phyloP scores from a whole-genome alignment of 148 eudicot genomes.

The Cornus controversa region DNA sequence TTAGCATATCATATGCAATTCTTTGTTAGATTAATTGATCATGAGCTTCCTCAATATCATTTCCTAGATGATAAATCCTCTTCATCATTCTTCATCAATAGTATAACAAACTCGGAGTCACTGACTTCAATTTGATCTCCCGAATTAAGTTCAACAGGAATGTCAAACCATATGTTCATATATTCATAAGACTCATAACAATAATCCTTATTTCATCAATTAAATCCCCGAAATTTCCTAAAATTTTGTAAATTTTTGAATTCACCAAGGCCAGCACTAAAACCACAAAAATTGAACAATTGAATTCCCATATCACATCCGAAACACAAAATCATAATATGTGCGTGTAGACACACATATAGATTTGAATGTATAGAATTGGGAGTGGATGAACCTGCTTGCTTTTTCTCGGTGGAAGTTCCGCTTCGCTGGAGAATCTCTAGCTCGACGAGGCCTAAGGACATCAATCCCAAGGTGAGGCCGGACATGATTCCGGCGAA shows the following conservation, averaged over 20 bases:
- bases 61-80: background rate
- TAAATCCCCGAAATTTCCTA: background rate
- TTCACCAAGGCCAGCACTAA: no score
- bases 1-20: background rate
- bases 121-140: no score
- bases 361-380: background rate
- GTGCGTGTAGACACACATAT: no score
- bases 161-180: background rate
- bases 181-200: background rate
- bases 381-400: slow-evolving; percentile 51
- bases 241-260: no score
- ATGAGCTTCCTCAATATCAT: background rate
- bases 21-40: background rate
- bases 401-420: slow-evolving; percentile 59
- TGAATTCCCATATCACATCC: no score
- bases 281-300: no score
- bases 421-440: slow-evolving; percentile 94
- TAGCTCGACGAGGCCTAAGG: slow-evolving; percentile 83
- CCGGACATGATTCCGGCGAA: slow-evolving; percentile 98
- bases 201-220: background rate
- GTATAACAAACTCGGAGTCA: background rate
- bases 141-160: background rate
- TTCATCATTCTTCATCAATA: background rate
- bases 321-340: no score
- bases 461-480: slow-evolving; percentile 87